Evolutionary conservation across 306 rosid genomes (phyloP).

Genomic region (Vicia faba): DNA sequence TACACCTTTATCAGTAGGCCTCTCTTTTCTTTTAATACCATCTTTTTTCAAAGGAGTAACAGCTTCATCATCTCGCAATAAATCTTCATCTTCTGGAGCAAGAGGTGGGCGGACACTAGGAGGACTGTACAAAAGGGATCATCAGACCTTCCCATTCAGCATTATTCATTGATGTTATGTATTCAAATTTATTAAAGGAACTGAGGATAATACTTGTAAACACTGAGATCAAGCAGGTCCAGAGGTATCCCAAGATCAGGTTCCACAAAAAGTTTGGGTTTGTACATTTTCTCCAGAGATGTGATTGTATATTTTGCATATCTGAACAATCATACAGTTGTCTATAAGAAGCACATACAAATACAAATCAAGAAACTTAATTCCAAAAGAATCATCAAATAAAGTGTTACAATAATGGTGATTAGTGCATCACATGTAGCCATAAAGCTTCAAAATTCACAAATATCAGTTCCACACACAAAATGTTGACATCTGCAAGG

Average conservation of each 20-base stretch:
- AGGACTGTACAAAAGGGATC: conserved; percentile 61
- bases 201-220: conserved; percentile 75
- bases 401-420: neutral
- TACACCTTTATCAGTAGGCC: conserved; percentile 99
- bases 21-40: conserved; percentile 86
- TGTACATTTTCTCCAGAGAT: conserved; percentile 90
- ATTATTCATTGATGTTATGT: conserved; percentile 30
- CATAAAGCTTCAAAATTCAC: conserved; percentile 25
- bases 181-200: conserved; percentile 31
- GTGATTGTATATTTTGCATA: conserved; percentile 86
- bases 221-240: conserved; percentile 96
- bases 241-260: conserved; percentile 99
- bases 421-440: conserved; percentile 4
- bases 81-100: conserved; percentile 87
- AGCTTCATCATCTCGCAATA: conserved; percentile 83
- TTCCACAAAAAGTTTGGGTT: conserved; percentile 93
- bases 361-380: conserved; percentile 15
- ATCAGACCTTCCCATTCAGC: conserved; percentile 40
- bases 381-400: conserved; percentile 24
- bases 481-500: conserved; percentile 8
- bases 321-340: conserved; percentile 57
- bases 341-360: conserved; percentile 22
- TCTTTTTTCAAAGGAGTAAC: conserved; percentile 78
- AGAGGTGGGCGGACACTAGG: conserved; percentile 71
- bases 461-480: conserved; percentile 15